These are phyloP conservation scores for Picea glauca DNA, from an alignment of 75 land plant genomes.

Conservation along the genomic window DNA sequence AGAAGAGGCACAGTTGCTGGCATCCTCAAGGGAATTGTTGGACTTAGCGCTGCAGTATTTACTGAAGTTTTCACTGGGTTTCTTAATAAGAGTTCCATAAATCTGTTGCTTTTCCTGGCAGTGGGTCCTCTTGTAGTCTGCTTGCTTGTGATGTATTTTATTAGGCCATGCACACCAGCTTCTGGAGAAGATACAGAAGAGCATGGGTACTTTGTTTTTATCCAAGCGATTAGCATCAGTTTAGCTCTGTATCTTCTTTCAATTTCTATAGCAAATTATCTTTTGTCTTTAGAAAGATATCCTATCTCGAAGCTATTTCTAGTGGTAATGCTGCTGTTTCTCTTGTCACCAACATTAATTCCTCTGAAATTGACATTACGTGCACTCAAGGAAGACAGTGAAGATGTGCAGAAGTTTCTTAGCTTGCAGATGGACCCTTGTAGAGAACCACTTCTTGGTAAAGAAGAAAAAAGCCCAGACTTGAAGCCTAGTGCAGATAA, in stretches of 20 bases:
- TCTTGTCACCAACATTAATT: conserved; percentile 21
- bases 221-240: conserved; percentile 15
- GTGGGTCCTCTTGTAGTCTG: conserved; percentile 26
- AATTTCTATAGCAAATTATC: conserved; percentile 14
- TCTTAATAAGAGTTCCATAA: conserved; percentile 12
- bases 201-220: conserved; percentile 19
- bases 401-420: background rate
- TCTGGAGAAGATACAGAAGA: conserved; percentile 20
- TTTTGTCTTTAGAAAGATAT: background rate
- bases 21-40: conserved; percentile 38
- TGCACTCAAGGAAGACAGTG: background rate
- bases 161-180: conserved; percentile 23
- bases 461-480: too few species aligned
- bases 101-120: conserved; percentile 25
- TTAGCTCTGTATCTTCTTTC: conserved; percentile 23
- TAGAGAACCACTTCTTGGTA: background rate
- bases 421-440: background rate
- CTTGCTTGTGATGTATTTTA: conserved; percentile 26
- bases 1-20: conserved; percentile 43
- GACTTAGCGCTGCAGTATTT: conserved; percentile 42
- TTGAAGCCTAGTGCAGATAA: background rate
- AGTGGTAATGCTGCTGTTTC: conserved; percentile 20
- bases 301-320: conserved; percentile 9
- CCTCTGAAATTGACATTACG: conserved; percentile 10
- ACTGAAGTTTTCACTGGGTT: conserved; percentile 26